Evolutionary conservation across 192 early-diverging fungal genomes (phyloP), one percentile per base, ranked within the genome.

Genomic region (Umbelopsis isabellina): DNA sequence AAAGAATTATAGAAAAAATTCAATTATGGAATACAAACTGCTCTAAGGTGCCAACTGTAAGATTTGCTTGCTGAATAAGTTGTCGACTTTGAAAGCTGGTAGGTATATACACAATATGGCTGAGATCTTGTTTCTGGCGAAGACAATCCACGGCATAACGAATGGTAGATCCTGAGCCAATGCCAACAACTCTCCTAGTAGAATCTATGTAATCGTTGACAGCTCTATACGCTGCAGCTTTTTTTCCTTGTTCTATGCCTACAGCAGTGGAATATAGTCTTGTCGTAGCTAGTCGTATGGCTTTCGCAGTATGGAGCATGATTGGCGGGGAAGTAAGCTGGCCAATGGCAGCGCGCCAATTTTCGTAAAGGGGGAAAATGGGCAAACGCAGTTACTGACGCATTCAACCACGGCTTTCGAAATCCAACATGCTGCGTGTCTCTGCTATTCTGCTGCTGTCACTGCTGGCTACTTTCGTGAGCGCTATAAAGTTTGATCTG

Each of bases 61-160:
- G 77, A 1, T 91, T 91, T 49, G 89, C 85, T 21, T 93, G 86
- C 16, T 91, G 33, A 67, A 96, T 91, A 5, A 96, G 83, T 68
- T 92, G 86, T 68, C 87, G 87, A 20, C 92, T 89, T 84, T 98
- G 96, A 80, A 95, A 98, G 50, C 90, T 91, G 10, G 96, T 95
- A 2, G 96, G 94, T 35, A 98, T 84, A 80, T 91, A 98, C 18
- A 93, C 88, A 15, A 93, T 80, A 45, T 86, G 75, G 11, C 87
- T 78, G 13, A 84, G 79, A 70, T 92, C 85, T 41, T 68, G 67
- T 30, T 74, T 76, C 53, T 80, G 68, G 3, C 82, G 72, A 46
- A 97, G 81, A 22, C 92, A 88, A 51, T 93, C 87, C 23, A 94
- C 87, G 53, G 90, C 92, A 78, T 92, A 90, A 1, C 93, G 91